Percentiles rank a stretch among this genome's conserved stretches.
Conservation (phyloP, 441 rosid species). For the Theobroma grandiflorum region DNA sequence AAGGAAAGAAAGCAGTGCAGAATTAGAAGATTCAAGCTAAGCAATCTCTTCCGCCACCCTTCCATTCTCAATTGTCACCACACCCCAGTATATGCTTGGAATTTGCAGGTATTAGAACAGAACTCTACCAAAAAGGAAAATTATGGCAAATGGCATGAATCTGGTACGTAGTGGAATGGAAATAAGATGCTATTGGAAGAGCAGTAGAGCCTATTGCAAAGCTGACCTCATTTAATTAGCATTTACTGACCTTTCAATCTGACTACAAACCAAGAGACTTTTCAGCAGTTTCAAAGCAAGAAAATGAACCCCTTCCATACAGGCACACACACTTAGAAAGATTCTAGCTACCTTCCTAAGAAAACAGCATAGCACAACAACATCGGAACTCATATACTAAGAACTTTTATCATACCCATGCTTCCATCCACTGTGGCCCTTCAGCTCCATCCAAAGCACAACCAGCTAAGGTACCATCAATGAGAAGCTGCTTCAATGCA, state of each 20-base stretch:
- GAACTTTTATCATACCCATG: conserved; percentile 73
- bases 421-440: conserved; percentile 99
- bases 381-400: conserved; percentile 26
- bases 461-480: conserved; percentile 96
- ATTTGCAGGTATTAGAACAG: background rate
- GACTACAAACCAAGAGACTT: background rate
- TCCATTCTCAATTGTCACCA: background rate
- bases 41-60: background rate
- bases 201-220: background rate
- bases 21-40: background rate
- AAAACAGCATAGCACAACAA: conserved; percentile 16
- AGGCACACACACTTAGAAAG: background rate
- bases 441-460: conserved; percentile 98
- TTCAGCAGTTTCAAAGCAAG: background rate
- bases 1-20: background rate
- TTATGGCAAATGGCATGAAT: background rate
- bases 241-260: background rate
- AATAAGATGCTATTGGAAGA: background rate
- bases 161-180: background rate
- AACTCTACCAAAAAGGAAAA: conserved; percentile 1
- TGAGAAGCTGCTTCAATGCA: conserved; percentile 87
- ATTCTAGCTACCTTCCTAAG: conserved; percentile 18
- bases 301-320: background rate
- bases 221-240: background rate
- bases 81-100: background rate